Conservation (phyloP, 2,329 filamentous ascomycete genomes). For the Fusarium poae region DNA sequence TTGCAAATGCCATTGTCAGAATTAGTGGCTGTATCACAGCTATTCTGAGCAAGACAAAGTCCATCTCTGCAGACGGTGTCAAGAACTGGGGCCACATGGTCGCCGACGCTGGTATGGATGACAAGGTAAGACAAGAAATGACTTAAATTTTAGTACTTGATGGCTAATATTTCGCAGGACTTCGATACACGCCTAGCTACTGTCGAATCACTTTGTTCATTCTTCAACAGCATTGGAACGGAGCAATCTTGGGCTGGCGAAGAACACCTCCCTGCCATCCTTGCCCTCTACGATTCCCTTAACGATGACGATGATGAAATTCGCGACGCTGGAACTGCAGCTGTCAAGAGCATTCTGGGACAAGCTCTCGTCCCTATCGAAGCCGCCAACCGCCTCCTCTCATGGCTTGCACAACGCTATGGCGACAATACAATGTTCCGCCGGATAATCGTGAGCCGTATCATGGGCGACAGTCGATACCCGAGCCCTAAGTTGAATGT, state of each 20-base stretch:
- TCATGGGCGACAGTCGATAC: constrained; percentile 51
- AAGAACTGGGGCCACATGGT: constrained; percentile 65
- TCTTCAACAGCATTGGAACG: constrained; percentile 54
- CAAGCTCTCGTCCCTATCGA: constrained; percentile 61
- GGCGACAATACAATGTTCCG: constrained; percentile 55
- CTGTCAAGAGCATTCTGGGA: constrained; percentile 62
- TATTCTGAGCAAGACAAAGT: constrained; percentile 47
- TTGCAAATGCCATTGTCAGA: constrained; percentile 64
- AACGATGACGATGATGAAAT: constrained; percentile 95
- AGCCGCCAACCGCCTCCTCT: constrained; percentile 60
- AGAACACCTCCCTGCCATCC: constrained; percentile 67
- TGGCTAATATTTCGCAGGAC: constrained; percentile 58
- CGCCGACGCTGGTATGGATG: constrained; percentile 61
- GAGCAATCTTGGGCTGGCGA: constrained; percentile 44
- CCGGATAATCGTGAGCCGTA: constrained; percentile 57
- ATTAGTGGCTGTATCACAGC: constrained; percentile 61
- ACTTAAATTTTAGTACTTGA: neutral
- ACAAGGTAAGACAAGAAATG: constrained; percentile 57
- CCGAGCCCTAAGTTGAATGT: constrained; percentile 21
- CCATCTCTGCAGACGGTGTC: constrained; percentile 40
- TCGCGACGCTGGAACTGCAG: constrained; percentile 71
- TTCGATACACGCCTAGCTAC: constrained; percentile 76
- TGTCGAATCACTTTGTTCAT: constrained; percentile 66
- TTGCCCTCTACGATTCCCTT: constrained; percentile 80
- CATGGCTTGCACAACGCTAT: constrained; percentile 58